Base-by-base conservation (phyloP, 192 early-diverging fungal species). In the Coemansia sp. region DNA sequence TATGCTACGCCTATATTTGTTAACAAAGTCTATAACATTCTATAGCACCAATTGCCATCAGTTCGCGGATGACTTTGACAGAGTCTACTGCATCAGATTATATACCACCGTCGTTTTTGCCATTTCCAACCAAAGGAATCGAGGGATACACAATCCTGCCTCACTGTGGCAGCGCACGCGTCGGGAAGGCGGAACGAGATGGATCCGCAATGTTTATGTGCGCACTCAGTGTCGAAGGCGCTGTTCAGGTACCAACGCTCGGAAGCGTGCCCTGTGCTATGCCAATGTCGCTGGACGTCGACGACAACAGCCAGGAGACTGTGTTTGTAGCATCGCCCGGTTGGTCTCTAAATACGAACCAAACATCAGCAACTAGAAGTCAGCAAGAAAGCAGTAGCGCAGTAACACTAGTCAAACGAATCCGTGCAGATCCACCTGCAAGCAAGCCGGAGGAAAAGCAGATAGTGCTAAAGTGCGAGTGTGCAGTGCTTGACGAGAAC, bases 151-250 rank as follows among this genome's bases (percentile, higher is more conserved):
- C 64, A 8, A 71, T 67, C 9, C 18, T 68, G 22, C 75, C 75
- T 6, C 62, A 65, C 47, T 78, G 67, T 44, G 69, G 69, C 14
- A 71, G 66, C 21, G 62, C 69, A 0, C 57, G 63, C 43, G 61
- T 78, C 10, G 75, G 66, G 10, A 59, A 61, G 39, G 64, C 63
- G 11, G 38, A 30, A 10, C 64, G 30, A 12, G 22, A 41, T 11
- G 38, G 21, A 10, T 44, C 55, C 4, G 21, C 61, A 12, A 48
- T 67, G 59, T 60, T 50, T n/a, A 51, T 71, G 62, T 68, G 68
- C 33, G 66, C 54, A 9, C 23, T 78, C 41, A 55, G 66, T 23
- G 69, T 71, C 13, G 75, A 78, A 22, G 75, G 75, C 12, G 58
- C 62, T 8, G 57, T 69, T 23, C 66, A 67, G 37, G 18, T 59